Base-by-base conservation (phyloP, 768 basidiomycete species). In the Pisolithus microcarpus region DNA sequence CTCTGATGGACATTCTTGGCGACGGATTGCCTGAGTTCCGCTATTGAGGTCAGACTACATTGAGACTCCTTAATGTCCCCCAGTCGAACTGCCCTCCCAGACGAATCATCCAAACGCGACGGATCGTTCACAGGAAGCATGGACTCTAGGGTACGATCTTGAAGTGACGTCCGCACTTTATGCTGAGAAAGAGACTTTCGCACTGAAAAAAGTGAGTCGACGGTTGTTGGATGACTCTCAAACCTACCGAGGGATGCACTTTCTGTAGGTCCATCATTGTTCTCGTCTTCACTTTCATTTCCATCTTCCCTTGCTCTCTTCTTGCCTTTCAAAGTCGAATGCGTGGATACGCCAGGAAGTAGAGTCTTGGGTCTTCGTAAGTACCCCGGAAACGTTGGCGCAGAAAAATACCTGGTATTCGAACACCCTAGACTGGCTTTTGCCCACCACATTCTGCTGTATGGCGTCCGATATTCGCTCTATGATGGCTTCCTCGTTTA, bases 91-190 rank as follows among this genome's bases (percentile, higher is more conserved):
- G 54, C 53, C 37, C 48, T 58, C 19, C 54, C 56, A 31, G 59
- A 51, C 7, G 40, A 36, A 21, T 60, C 61, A 2, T 64, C 65
- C 19, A 71, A 66, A 43, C 73, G 78, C 6, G 75, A 72, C 3
- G 82, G 78, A 54, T 83, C 80, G 21, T 69, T 60, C 9, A 87
- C 74, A 1, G 85, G 85, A 54, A 97, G 87, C 91, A 97, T 96
- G 0, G 92, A 92, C 61, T 98, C 95, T 15, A 99, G 77, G 0
- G 94, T 98, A 34, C 94, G 81, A 52, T 94, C 89, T 40, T 84
- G 74, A 8, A 84, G 70, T 9, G 92, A 95, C 2, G 91, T 93
- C 50, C 95, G 82, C 48, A 97, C 88, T 77, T 96, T 95, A 65
- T 93, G 82, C 23, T 97, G 86, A 2, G 94, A 84, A 49, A 79